These are phyloP conservation scores for Polygonum maritimum DNA, from an alignment of 148 eudicot species.

Conservation along the genomic window DNA sequence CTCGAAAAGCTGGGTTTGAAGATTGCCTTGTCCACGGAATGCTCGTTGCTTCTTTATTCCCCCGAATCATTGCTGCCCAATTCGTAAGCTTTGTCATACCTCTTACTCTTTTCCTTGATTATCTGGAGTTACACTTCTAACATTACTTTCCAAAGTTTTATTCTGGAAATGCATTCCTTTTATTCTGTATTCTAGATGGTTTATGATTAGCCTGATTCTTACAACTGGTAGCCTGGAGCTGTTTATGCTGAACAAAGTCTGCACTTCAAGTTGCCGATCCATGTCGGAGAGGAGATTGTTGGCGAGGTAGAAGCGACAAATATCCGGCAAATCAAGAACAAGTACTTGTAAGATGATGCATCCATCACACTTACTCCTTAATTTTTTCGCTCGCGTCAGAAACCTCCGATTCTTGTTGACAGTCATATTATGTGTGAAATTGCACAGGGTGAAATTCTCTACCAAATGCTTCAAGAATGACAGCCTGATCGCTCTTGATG, in stretches of 20 bases:
- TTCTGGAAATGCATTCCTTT: not conserved
- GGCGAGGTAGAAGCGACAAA: conserved; percentile 44
- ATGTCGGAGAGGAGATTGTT: conserved; percentile 52
- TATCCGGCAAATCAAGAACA: conserved; percentile 32
- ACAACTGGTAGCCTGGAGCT: conserved; percentile 67
- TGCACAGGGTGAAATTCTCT: conserved; percentile 47
- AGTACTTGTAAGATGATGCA: conserved; percentile 43
- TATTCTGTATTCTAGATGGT: not conserved
- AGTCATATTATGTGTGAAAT: not conserved
- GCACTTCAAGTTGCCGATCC: conserved; percentile 61
- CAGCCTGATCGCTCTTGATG: conserved; percentile 42
- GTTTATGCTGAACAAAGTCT: conserved; percentile 66
- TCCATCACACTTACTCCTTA: not conserved
- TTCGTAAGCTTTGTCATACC: conserved; percentile 47
- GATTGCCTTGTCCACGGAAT: conserved; percentile 65
- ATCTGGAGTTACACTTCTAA: not conserved
- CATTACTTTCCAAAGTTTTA: not conserved
- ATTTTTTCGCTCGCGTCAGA: not conserved
- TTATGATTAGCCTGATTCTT: not conserved
- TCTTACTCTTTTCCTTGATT: not conserved
- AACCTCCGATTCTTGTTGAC: not conserved
- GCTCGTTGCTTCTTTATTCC: conserved; percentile 83
- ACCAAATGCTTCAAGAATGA: conserved; percentile 57
- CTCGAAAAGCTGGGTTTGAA: conserved; percentile 51
- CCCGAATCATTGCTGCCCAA: conserved; percentile 62